Evolutionary conservation across 441 rosid genomes (phyloP), one percentile per base, ranked within the genome.

Genomic region (Bocquillonia castaneifolia): DNA sequence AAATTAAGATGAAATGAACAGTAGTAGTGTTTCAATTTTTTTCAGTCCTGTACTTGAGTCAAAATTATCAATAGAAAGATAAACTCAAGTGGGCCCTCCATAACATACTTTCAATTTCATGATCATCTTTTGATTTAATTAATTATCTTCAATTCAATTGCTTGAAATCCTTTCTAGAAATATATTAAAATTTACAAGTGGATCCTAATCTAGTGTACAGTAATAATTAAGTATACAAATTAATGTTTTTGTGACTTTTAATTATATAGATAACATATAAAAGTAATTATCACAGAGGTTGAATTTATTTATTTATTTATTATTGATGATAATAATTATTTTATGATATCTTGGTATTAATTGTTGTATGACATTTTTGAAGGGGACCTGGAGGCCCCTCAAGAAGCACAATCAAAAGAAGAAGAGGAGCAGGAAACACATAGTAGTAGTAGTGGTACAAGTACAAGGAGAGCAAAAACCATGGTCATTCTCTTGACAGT

Each of bases 401-500:
- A 75, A 72, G 92, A 86, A 71, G 78, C 74, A 51, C 77, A 76
- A 76, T 40, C 63, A 22, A 80, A 82, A 69, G 87, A 85, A 44
- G 77, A 50, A 62, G 81, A 71, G 54, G 86, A 71, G n/a, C n/a
- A n/a, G 34, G 90, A 74, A 71, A 76, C 73, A 60, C 74, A 76
- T 45, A 78, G 61, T 36, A 82, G 80, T 80, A 73, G 67, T n/a
- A n/a, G n/a, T n/a, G n/a, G n/a, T n/a, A n/a, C n/a, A n/a, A n/a
- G n/a, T 74, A 71, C 71, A 63, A 81, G 72, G 70, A 78, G 77
- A 66, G 66, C 59, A 34, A 79, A 84, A 72, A 72, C 85, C 45
- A n/a, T 71, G 79, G 59, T 66, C 67, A 77, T 91, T 77, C 65
- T 93, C 58, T 68, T 78, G 71, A 82, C 78, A 51, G 97, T 89